Base-by-base conservation (phyloP, 352 stramenopile genomes). In the Pythium utonaiense region DNA sequence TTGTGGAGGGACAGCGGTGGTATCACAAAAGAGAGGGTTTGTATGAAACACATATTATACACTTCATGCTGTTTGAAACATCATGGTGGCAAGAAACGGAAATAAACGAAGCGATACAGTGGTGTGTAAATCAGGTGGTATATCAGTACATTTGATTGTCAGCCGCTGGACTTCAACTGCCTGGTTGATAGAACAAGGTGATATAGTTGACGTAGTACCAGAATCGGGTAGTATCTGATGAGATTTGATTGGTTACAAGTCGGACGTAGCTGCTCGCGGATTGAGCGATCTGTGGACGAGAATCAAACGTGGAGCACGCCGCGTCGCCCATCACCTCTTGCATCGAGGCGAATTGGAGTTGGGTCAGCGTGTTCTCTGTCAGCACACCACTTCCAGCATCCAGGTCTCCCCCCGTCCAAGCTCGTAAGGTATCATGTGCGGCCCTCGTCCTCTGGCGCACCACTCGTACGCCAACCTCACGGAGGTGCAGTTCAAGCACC, bases 391-490 rank as follows among this genome's bases (percentile, higher is more conserved):
- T 45, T 45, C 38, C 38, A 54, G 48, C 38, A 33, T 33, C 28
- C 28, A 33, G 9, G 28, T 33, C 38, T n/a, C 38, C 21, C 38
- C 14, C 36, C 17, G 36, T 44, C 25, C 24, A 6, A 10, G 13
- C 25, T 38, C 34, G n/a, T 17, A 24, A 19, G 25, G 24, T 47
- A 60, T 27, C 21, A 69, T 69, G 62, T 69, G 62, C 55, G 48
- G 36, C 49, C 49, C 48, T 25, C 49, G 55, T 44, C 41, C 56
- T 34, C 19, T 69, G 17, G 31, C 30, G 41, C 71, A 83, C 65
- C 81, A 91, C 65, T 97, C 90, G 56, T 93, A 88, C 53, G 80
- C 88, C 22, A 97, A 97, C 71, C 78, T 96, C 36, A 41, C 89
- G 41, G 74, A 96, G 49, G 80, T 91, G 21, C 72, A 70, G 28